A percentile compares a stretch with the other conserved stretches of the same genome.
These are phyloP conservation scores for Quercus robur DNA, from an alignment of 306 rosid species.

Conservation along the genomic window DNA sequence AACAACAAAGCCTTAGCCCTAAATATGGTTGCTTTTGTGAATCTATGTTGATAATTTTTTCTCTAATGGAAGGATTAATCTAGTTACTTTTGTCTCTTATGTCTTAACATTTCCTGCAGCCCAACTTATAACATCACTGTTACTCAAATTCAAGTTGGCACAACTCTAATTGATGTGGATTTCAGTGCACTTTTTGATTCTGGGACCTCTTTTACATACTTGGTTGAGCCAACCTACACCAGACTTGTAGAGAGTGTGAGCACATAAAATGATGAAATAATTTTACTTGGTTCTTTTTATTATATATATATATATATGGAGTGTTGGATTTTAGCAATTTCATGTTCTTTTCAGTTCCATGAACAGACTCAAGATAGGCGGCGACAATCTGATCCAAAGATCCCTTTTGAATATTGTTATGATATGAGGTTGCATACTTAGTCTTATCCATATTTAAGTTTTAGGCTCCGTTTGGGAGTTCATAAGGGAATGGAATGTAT, in stretches of 20 bases:
- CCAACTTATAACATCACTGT: slow-evolving; percentile 82
- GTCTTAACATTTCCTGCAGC: slow-evolving; percentile 50
- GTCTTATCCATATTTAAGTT: slow-evolving; percentile 6
- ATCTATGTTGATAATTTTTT: slow-evolving; percentile 8
- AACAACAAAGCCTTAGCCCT: too few relatives aligned
- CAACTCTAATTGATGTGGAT: slow-evolving; percentile 57
- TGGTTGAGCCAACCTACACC: slow-evolving; percentile 71
- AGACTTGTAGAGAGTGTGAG: slow-evolving; percentile 71
- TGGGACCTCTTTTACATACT: slow-evolving; percentile 88
- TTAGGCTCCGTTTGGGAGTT: background rate
- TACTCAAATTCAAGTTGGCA: slow-evolving; percentile 74
- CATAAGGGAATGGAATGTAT: too few relatives aligned
- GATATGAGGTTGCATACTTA: slow-evolving; percentile 66
- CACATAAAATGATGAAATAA: slow-evolving; percentile 7
- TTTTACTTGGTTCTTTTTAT: slow-evolving; percentile 4
- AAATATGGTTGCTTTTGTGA: slow-evolving; percentile 1
- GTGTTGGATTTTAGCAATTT: slow-evolving; percentile 15
- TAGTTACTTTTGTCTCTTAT: slow-evolving; percentile 18
- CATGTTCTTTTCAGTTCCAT: slow-evolving; percentile 60
- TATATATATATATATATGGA: slow-evolving; percentile 10
- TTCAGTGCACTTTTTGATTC: slow-evolving; percentile 82
- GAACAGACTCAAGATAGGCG: slow-evolving; percentile 65
- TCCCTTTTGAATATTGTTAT: slow-evolving; percentile 88
- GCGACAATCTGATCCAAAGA: slow-evolving; percentile 59
- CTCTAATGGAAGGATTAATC: background rate